Evolutionary conservation across 2,329 filamentous ascomycete species (phyloP), one percentile per base, ranked within the genome.

Genomic region (Monilinia fructigena): DNA sequence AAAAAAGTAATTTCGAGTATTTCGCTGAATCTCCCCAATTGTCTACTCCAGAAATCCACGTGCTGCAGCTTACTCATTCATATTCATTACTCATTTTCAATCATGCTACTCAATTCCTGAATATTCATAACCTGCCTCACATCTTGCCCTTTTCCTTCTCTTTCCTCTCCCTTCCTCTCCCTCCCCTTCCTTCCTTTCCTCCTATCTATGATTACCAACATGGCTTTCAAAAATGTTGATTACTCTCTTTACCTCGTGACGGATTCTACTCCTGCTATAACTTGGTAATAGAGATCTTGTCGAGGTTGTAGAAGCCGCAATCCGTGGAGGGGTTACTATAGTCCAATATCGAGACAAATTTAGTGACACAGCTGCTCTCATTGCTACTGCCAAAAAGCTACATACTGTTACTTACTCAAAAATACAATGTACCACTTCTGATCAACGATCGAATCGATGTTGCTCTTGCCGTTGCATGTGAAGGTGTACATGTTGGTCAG

Each of bases 401-500:
- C 93, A 96, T 76, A 77, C 80, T 48, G 80, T 95, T 69, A 94
- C 92, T 95, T 69, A 94, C 92, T 26, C 81, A 81, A 70, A 81
- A 81, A 56, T 82, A 90, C 75, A 82, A 82, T 20, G 86, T 97
- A 3, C 94, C 94, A 40, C 83, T 98, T 66, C 81, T 98, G 65
- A 93, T 98, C 80, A 98, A 98, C 76, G 95, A 98, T 77, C 87
- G 93, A 16, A 85, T 97, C 7, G 93, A 97, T 76, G 91, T 98
- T 35, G 93, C 93, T 11, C 83, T 92, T 23, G 93, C 92, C 18
- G 85, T 93, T 54, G 91, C 88, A 16, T 95, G 91, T 66, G 94
- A 97, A 79, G 95, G 95, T 55, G 92, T 97, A 11, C 95, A 98
- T 77, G 85, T 98, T 60, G 95, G 95, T 8, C 94, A 98, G 80